phyloP scores from a whole-genome alignment of 1,139 yeast species.

The Kurtzmaniella quercitrusa region DNA sequence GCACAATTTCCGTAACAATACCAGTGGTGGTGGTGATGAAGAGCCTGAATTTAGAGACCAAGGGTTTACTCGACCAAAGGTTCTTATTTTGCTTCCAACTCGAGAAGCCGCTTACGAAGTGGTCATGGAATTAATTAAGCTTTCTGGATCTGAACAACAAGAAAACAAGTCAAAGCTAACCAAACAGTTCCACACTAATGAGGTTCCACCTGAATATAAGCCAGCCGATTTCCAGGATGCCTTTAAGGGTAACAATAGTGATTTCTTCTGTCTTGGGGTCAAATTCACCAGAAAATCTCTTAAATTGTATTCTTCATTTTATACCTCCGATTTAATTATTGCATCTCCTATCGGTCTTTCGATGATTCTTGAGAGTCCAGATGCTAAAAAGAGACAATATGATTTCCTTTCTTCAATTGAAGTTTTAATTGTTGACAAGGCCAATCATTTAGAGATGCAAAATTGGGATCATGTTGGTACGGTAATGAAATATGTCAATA shows the following conservation, averaged over 20 bases:
- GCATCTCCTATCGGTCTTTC: conserved; percentile 93
- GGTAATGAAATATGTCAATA: conserved; percentile 67
- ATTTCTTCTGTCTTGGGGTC: conserved; percentile 83
- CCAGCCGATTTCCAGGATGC: conserved; percentile 79
- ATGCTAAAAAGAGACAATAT: conserved; percentile 50
- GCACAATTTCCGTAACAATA: conserved; percentile 39
- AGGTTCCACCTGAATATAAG: conserved; percentile 52
- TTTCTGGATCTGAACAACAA: conserved; percentile 68
- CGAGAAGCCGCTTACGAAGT: conserved; percentile 72
- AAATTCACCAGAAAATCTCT: conserved; percentile 86
- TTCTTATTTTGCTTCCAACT: conserved; percentile 77
- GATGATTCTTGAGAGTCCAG: conserved; percentile 67
- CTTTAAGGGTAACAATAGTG: conserved; percentile 88
- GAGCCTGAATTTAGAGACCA: conserved; percentile 77
- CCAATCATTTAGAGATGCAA: conserved; percentile 88
- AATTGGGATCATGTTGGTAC: conserved; percentile 84
- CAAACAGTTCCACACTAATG: conserved; percentile 61
- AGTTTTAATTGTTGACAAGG: conserved; percentile 70
- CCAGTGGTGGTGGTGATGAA: conserved; percentile 41
- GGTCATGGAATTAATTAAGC: conserved; percentile 56
- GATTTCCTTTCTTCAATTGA: conserved; percentile 91
- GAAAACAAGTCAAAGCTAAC: conserved; percentile 78
- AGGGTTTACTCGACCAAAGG: conserved; percentile 93
- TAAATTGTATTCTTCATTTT: conserved; percentile 80
- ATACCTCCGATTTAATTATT: conserved; percentile 77